phyloP scores from a whole-genome alignment of 2,329 filamentous ascomycete species.

The Verticillium albo-atrum region DNA sequence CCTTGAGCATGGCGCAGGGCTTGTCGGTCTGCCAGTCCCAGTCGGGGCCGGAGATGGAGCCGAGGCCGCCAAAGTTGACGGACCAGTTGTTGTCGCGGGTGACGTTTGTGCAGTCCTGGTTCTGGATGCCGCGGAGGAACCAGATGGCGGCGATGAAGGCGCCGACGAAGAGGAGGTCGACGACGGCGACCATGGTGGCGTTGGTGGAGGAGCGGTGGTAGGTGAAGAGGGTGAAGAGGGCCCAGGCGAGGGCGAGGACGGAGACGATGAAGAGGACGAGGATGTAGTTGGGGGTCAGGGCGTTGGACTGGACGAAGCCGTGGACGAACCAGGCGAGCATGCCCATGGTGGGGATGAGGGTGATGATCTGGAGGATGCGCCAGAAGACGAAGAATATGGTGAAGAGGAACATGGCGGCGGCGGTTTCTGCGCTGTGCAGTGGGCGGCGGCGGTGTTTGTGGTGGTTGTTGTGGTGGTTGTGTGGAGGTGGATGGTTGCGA shows the following conservation, averaged over 20 bases:
- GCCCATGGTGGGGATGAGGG: constrained; percentile 60
- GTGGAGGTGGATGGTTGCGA: background rate
- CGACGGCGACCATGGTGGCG: constrained; percentile 54
- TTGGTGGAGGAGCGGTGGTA: constrained; percentile 60
- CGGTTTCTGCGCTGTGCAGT: constrained; percentile 6
- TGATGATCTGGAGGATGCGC: constrained; percentile 59
- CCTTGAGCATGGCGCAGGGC: constrained; percentile 89
- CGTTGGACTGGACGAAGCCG: constrained; percentile 51
- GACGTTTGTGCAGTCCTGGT: constrained; percentile 65
- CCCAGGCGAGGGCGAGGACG: constrained; percentile 59
- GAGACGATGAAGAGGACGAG: constrained; percentile 65
- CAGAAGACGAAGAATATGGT: constrained; percentile 59
- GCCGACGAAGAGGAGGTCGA: constrained; percentile 59
- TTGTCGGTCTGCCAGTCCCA: constrained; percentile 60
- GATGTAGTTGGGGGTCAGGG: constrained; percentile 57
- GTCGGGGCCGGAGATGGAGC: constrained; percentile 45
- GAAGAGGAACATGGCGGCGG: constrained; percentile 50
- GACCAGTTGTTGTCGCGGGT: constrained; percentile 43
- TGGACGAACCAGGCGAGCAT: constrained; percentile 65
- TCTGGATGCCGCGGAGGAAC: constrained; percentile 52
- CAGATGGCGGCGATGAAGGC: constrained; percentile 61
- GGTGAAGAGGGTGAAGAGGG: constrained; percentile 60
- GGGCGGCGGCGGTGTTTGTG: background rate
- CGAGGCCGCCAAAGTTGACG: constrained; percentile 58
- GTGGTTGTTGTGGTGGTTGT: background rate